Evolutionary conservation across 108 stramenopile species (phyloP).

Genomic region (Nitzschia sp.): DNA sequence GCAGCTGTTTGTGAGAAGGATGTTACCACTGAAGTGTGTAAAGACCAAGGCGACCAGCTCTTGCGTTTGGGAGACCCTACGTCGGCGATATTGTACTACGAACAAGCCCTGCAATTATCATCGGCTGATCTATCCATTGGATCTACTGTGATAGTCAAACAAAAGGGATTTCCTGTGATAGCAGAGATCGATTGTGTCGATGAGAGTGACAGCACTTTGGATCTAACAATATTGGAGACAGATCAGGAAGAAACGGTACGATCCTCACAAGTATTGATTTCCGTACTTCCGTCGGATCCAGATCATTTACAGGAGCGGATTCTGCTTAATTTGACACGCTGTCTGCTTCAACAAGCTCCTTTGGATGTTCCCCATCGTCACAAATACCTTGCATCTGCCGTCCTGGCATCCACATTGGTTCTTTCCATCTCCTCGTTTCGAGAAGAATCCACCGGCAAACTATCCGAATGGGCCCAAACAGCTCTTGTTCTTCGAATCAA

Average conservation of each 20-base stretch:
- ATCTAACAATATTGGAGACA: constrained; percentile 41
- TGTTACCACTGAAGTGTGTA: constrained; percentile 25
- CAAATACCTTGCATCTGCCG: constrained; percentile 26
- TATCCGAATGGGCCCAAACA: constrained; percentile 13
- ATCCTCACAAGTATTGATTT: constrained; percentile 44
- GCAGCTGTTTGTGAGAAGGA: neutral
- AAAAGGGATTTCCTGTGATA: constrained; percentile 47
- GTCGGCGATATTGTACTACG: constrained; percentile 58
- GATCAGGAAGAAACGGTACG: constrained; percentile 29
- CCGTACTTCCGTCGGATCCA: constrained; percentile 23
- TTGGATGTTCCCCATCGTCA: constrained; percentile 26
- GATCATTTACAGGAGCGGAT: constrained; percentile 51
- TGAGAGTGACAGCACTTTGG: constrained; percentile 17
- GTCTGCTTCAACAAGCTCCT: constrained; percentile 58
- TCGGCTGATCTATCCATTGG: constrained; percentile 45
- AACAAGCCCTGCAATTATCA: constrained; percentile 40
- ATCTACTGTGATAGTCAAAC: constrained; percentile 34
- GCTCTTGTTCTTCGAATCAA: constrained; percentile 38
- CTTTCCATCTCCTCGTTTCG: constrained; percentile 21
- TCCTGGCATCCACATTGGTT: constrained; percentile 30
- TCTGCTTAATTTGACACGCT: constrained; percentile 61
- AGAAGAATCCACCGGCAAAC: neutral
- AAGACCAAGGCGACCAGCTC: constrained; percentile 57
- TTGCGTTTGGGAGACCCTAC: constrained; percentile 54
- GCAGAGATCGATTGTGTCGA: constrained; percentile 69